phyloP scores from a whole-genome alignment of 176 grass and related monocot genomes.

The Bromus sterilis region DNA sequence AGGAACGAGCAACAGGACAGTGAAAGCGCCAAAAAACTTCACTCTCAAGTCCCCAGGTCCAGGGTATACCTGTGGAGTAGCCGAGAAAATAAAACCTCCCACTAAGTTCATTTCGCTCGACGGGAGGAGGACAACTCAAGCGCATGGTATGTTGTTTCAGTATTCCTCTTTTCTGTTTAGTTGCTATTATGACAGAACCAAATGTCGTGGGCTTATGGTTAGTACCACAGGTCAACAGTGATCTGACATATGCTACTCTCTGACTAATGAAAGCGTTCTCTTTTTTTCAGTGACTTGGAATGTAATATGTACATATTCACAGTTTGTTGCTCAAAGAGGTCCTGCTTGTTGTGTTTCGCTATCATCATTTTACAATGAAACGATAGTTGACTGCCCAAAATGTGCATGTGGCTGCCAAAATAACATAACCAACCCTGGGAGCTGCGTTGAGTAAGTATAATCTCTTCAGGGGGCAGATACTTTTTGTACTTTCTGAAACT shows the following conservation, averaged over 20 bases:
- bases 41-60: constrained; percentile 54
- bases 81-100: constrained; percentile 43
- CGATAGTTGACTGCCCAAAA: constrained; percentile 64
- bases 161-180: not conserved
- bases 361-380: constrained; percentile 74
- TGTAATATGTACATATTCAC: constrained; percentile 66
- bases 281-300: constrained; percentile 70
- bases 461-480: not conserved
- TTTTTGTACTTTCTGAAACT: not conserved
- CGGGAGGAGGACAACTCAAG: constrained; percentile 61
- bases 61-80: constrained; percentile 58
- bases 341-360: constrained; percentile 71
- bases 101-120: constrained; percentile 54
- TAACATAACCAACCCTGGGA: constrained; percentile 58
- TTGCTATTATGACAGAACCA: not conserved
- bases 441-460: constrained; percentile 67
- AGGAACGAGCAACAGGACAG: constrained; percentile 67
- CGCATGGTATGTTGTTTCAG: constrained; percentile 39
- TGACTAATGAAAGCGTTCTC: not conserved
- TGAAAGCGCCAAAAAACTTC: constrained; percentile 40
- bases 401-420: constrained; percentile 67
- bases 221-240: not conserved
- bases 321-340: constrained; percentile 63
- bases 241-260: not conserved
- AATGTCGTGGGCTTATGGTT: not conserved